Percentiles rank a stretch among this genome's conserved stretches.
Conservation (phyloP, 148 eudicot genomes). For the Fagopyrum esculentum region DNA sequence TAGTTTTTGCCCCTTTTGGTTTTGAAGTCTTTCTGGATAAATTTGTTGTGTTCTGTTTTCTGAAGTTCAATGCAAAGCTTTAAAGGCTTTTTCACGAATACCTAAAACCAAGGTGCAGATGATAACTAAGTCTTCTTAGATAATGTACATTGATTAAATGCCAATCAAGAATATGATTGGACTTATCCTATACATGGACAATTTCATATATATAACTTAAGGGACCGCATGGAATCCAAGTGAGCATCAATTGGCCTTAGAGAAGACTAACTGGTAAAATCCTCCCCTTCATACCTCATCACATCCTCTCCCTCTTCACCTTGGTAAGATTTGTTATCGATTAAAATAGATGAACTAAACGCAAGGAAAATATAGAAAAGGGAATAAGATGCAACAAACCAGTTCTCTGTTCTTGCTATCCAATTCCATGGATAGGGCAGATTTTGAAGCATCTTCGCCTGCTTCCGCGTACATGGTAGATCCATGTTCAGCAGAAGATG, state of each 20-base stretch:
- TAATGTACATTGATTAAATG: not conserved
- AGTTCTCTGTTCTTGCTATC: constrained; percentile 76
- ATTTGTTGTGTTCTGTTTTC: too few species aligned
- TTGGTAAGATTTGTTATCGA: not conserved
- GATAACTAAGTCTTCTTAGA: not conserved
- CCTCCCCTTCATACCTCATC: not conserved
- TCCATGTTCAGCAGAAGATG: constrained; percentile 20
- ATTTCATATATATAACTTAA: not conserved
- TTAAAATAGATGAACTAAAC: not conserved
- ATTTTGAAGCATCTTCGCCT: constrained; percentile 39
- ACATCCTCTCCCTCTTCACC: not conserved
- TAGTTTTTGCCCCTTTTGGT: too few species aligned
- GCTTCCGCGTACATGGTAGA: constrained; percentile 15
- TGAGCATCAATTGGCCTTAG: not conserved
- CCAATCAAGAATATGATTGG: not conserved
- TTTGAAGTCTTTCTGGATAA: too few species aligned
- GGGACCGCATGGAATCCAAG: not conserved
- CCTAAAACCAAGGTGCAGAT: not conserved
- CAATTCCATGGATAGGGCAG: constrained; percentile 45
- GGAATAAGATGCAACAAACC: constrained; percentile 34
- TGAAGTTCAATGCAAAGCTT: too few species aligned
- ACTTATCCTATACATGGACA: not conserved
- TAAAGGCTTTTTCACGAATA: too few species aligned
- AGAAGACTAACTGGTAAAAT: not conserved
- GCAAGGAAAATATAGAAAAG: not conserved